Evolutionary conservation across 805 yeast species (phyloP), one percentile per base, ranked within the genome.

Genomic region (Saitoella complicata): DNA sequence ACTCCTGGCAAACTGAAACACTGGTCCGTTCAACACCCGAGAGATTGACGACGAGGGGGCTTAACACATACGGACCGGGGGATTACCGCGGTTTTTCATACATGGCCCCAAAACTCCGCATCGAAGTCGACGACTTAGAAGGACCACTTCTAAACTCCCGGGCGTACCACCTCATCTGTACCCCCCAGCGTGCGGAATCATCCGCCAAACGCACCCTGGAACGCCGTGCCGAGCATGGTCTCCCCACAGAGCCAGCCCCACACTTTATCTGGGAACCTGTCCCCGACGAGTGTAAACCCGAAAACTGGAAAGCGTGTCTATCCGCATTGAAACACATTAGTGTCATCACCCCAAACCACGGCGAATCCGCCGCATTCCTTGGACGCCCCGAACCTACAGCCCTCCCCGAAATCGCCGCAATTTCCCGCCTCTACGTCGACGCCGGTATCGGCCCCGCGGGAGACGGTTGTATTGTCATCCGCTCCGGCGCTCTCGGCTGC

Each of bases 401-500:
- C 2, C 64, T 78, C 7, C 74, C 69, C 47, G 49, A 48, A 4
- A 51, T 76, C 2, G 75, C 78, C 0, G 32, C 44, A 4, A 57
- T 56, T 37, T 74, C 72, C 46, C 48, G 60, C n/a, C 54, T 58
- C 2, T 60, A 66, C 48, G 60, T 77, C 59, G 12, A 30, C 12
- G 60, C 64, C 0, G 58, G 57, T 5, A 52, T 61, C 29, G 48
- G 46, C 30, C 30, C 48, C 32, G 48, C 52, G 6, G 54, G 58
- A 1, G 57, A 62, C 12, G 61, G 72, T 3, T 77, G 75, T 0
- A 60, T 79, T 2, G 79, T 83, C 0, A 53, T 87, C 31, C 61
- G 96, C 40, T 82, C 94, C 54, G 96, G 96, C 1, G 65, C 71
- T 1, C 49, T 69, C 31, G 96, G 96, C 0, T 75, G 86, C 51